phyloP scores from a whole-genome alignment of 768 basidiomycete genomes.

The Amanita jacksonii region DNA sequence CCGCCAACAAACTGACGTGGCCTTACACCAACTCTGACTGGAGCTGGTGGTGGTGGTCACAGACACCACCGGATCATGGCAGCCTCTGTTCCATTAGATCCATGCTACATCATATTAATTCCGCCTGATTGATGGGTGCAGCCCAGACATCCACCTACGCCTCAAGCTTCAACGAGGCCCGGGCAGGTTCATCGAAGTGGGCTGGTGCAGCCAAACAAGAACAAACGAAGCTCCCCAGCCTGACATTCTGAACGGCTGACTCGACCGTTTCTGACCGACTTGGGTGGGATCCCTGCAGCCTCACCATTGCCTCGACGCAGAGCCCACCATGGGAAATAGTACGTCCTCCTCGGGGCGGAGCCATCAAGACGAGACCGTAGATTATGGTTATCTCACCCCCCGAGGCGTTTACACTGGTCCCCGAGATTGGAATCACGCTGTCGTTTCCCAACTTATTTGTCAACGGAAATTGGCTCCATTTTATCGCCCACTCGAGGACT shows the following conservation, averaged over 20 bases:
- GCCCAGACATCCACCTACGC: neutral
- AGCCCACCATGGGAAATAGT: conserved; percentile 64
- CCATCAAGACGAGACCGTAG: conserved; percentile 76
- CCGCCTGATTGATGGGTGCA: no score
- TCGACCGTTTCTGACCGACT: conserved; percentile 1
- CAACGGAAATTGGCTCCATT: conserved; percentile 90
- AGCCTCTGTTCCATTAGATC: no score
- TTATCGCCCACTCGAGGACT: conserved; percentile 93
- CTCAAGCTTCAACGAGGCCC: no score
- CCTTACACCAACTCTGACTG: no score
- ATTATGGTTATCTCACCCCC: conserved; percentile 72
- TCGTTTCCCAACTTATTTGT: conserved; percentile 82
- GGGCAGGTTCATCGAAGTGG: no score
- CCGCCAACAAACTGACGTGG: conserved; percentile 42
- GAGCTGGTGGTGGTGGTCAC: no score
- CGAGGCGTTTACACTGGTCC: conserved; percentile 81
- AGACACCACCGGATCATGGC: no score
- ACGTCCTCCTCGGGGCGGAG: conserved; percentile 65
- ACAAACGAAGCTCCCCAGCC: conserved; percentile 3
- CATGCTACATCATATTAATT: no score
- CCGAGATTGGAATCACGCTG: conserved; percentile 82
- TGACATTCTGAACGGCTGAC: conserved; percentile 7
- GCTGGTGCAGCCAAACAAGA: conserved; percentile 8
- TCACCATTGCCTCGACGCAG: neutral
- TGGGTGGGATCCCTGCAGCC: neutral